These are phyloP conservation scores for Pseudocercospora pini-densiflorae DNA, from an alignment of 2,329 filamentous ascomycete genomes.

Conservation along the genomic window DNA sequence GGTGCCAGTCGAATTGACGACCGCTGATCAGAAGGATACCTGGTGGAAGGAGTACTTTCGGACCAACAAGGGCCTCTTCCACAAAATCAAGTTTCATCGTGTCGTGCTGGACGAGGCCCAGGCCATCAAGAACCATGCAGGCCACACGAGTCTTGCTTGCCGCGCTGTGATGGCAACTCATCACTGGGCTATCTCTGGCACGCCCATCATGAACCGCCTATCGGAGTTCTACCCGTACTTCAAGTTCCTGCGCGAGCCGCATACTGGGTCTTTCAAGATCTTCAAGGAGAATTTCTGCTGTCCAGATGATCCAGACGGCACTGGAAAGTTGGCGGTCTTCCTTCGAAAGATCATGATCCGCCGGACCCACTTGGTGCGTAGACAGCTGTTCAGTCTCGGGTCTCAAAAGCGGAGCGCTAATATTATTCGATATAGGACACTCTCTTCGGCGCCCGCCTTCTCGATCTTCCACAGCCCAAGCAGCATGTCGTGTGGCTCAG, in stretches of 20 bases:
- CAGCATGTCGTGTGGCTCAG: constrained; percentile 49
- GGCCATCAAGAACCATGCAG: constrained; percentile 76
- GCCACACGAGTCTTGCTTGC: constrained; percentile 51
- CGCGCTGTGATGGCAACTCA: constrained; percentile 45
- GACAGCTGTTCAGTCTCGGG: not conserved
- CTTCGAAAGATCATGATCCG: constrained; percentile 57
- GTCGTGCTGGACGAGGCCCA: constrained; percentile 90
- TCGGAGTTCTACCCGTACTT: constrained; percentile 48
- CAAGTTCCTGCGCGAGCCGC: constrained; percentile 49
- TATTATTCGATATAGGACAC: constrained; percentile 41
- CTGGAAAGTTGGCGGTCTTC: constrained; percentile 43
- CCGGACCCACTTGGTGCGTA: constrained; percentile 53
- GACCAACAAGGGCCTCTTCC: constrained; percentile 43
- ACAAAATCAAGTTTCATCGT: constrained; percentile 52
- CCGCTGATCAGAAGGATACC: constrained; percentile 44
- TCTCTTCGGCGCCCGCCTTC: constrained; percentile 58
- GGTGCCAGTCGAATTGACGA: constrained; percentile 43
- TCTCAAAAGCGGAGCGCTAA: not conserved
- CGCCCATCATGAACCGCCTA: constrained; percentile 44
- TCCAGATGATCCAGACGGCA: constrained; percentile 35
- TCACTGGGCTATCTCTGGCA: constrained; percentile 51
- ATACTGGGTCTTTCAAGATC: constrained; percentile 46
- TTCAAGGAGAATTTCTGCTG: constrained; percentile 52
- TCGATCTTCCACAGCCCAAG: constrained; percentile 57
- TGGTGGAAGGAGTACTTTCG: constrained; percentile 44